Evolutionary conservation across 495 filamentous ascomycete genomes (phyloP).

Genomic region (Xylaria cubensis): DNA sequence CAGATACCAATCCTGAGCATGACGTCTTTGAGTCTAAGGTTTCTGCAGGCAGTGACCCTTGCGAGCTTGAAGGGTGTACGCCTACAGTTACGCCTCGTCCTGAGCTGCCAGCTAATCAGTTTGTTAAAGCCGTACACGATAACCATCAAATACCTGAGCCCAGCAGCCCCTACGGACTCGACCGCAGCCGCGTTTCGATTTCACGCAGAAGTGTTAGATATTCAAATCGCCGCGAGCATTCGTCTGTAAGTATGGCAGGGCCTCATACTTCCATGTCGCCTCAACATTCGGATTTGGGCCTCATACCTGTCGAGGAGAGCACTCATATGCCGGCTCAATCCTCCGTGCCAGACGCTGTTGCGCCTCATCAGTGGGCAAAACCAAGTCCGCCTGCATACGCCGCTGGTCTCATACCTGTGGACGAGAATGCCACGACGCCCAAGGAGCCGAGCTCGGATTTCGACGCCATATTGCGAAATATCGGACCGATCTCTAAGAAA

Average conservation of each 20-base stretch:
- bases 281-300: neutral
- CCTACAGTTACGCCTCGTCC: neutral
- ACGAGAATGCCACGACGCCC: conserved; percentile 3
- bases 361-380: neutral
- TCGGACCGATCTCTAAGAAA: conserved; percentile 10
- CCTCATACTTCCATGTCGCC: neutral
- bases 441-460: conserved; percentile 19
- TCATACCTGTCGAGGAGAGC: neutral
- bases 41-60: conserved; percentile 5
- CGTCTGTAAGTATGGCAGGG: neutral
- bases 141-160: neutral
- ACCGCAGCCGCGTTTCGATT: neutral
- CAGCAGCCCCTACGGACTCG: neutral
- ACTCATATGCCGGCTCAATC: neutral
- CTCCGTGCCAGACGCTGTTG: neutral
- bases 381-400: neutral
- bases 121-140: neutral
- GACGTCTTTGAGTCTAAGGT: neutral
- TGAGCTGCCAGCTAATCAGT: neutral
- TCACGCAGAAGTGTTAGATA: neutral
- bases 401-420: conserved; percentile 5
- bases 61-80: neutral
- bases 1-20: neutral
- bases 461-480: conserved; percentile 21
- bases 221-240: neutral